Evolutionary conservation across 2,329 filamentous ascomycete species (phyloP), one percentile per base, ranked within the genome.

Genomic region (Penicillium sp.): DNA sequence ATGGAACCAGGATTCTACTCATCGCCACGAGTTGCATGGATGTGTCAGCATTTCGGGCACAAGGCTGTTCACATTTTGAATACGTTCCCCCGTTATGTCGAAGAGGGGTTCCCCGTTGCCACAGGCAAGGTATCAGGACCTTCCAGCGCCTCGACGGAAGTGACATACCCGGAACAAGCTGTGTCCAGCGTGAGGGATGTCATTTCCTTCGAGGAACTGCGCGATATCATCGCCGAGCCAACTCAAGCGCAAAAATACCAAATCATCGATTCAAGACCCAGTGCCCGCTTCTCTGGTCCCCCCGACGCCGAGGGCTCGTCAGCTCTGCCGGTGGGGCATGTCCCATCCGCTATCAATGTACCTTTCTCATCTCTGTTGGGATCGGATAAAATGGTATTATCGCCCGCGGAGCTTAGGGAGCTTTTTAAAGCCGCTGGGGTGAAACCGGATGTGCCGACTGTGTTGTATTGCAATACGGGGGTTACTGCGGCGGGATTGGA

Each of bases 391-490:
- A 47, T n/a, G 26, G 38, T 56, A 1, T 17, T 42, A n/a, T 17
- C 53, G 4, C 38, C 53, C 0, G 24, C n/a, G 2, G 40, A 56
- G 26, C 30, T 56, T 6, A 15, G 5, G 17, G 12, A 35, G 12
- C 7, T 56, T 8, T 45, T 56, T 22, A 10, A 9, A 0, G 26
- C 22, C 4, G 53, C 53, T 17, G 53, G 72, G 0, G 64, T 73
- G 0, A 26, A 66, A 12, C 54, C 51, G 3, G 47, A 7, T 8
- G 19, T 22, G 9, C 68, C 68, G 0, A 54, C 65, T 3, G 63
- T 75, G 13, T 19, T 74, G 58, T 72, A 68, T 8, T 75, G 73
- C 30, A 75, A 75, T 49, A 74, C 73, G 1, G 72, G 73, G 0
- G 70, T 73, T 1, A 75, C 73, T 30, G 73, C 73, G 5, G 65